These are phyloP conservation scores for Rubroshorea leprosula DNA, from an alignment of 345 rosid genomes.

Conservation along the genomic window DNA sequence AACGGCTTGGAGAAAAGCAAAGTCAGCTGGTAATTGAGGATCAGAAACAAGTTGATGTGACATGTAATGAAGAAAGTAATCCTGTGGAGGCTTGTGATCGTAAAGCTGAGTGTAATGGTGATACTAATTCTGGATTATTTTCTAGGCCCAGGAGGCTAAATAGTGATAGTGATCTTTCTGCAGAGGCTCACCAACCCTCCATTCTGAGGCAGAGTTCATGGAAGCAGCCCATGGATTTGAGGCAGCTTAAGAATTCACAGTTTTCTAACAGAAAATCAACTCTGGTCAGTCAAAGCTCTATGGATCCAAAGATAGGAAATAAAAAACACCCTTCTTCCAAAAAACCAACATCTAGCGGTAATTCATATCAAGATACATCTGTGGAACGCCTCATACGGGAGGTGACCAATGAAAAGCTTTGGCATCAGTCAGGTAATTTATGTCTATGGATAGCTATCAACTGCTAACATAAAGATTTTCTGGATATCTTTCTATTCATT, in stretches of 20 bases:
- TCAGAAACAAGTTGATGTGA: constrained; percentile 51
- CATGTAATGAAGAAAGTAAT: constrained; percentile 45
- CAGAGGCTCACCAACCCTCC: constrained; percentile 44
- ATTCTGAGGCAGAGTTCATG: constrained; percentile 72
- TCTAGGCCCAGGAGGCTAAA: constrained; percentile 57
- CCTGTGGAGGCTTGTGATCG: constrained; percentile 44
- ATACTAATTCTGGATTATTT: constrained; percentile 39
- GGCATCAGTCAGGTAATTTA: constrained; percentile 76
- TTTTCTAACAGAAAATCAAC: constrained; percentile 54
- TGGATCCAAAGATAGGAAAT: constrained; percentile 60
- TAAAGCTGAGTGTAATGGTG: constrained; percentile 66
- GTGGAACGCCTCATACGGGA: constrained; percentile 98
- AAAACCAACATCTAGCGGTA: constrained; percentile 38
- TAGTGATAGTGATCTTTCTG: constrained; percentile 48
- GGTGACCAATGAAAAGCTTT: constrained; percentile 88
- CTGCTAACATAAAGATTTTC: constrained; percentile 1
- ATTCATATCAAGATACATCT: constrained; percentile 85
- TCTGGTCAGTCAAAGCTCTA: constrained; percentile 43
- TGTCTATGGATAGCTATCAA: background rate
- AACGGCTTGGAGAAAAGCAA: constrained; percentile 51
- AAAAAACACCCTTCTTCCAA: constrained; percentile 67
- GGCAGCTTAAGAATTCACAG: constrained; percentile 45
- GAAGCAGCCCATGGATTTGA: constrained; percentile 65
- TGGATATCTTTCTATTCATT: background rate
- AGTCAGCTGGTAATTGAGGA: constrained; percentile 40